A percentile compares a stretch with the other conserved stretches of the same genome.
These are phyloP conservation scores for Aspergillus aculeatinus DNA, from an alignment of 2,329 filamentous ascomycete genomes.

Conservation along the genomic window DNA sequence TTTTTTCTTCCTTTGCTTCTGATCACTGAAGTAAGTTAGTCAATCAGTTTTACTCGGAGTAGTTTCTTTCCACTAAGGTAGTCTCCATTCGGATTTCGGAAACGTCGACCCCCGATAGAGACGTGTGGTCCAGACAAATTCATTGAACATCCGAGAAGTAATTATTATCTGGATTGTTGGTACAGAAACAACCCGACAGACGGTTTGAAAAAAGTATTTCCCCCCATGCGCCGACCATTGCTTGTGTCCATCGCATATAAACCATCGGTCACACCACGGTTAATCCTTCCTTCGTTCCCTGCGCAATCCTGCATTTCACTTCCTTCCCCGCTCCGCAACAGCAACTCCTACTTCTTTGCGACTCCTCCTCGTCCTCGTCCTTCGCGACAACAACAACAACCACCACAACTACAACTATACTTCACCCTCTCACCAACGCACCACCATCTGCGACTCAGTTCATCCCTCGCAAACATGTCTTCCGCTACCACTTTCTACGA, in stretches of 20 bases:
- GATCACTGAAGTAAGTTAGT: no score
- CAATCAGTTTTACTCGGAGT: no score
- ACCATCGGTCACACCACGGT: background rate
- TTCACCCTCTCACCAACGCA: background rate
- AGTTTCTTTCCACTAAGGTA: no score
- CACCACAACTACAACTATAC: background rate
- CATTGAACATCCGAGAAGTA: background rate
- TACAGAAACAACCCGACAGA: background rate
- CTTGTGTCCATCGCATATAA: background rate
- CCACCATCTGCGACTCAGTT: background rate
- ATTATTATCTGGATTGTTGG: background rate
- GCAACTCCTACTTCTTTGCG: background rate
- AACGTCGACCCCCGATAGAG: background rate
- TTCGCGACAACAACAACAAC: background rate
- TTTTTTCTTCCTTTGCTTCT: background rate
- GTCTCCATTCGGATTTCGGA: background rate
- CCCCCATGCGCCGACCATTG: background rate
- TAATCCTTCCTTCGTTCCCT: background rate
- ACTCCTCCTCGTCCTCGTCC: background rate
- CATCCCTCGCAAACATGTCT: slow-evolving; percentile 46
- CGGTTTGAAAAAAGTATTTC: no score
- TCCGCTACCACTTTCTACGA: slow-evolving; percentile 60
- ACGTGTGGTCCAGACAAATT: background rate
- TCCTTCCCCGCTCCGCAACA: background rate
- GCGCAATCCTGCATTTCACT: background rate